Conservation (phyloP, 768 basidiomycete species). For the Lactarius indigo region DNA sequence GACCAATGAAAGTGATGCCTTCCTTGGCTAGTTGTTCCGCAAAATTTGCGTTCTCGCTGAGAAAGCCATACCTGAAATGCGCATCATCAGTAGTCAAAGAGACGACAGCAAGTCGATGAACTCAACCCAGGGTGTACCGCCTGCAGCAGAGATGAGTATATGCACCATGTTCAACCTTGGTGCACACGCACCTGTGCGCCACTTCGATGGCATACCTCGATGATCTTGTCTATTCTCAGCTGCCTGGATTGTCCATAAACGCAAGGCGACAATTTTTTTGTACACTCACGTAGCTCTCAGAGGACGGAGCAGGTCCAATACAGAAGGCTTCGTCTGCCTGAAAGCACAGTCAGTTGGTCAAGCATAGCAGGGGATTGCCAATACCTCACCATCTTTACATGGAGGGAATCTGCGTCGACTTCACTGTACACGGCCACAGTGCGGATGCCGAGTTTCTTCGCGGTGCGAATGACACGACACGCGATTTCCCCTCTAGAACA, state of each 20-base stretch:
- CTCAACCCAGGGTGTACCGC: constrained; percentile 88
- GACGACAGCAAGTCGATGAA: no score
- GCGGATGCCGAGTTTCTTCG: constrained; percentile 81
- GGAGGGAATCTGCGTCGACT: constrained; percentile 74
- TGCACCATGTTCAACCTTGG: not conserved
- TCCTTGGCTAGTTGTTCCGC: constrained; percentile 68
- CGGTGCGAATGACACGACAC: constrained; percentile 90
- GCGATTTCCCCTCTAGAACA: constrained; percentile 84
- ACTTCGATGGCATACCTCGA: constrained; percentile 74
- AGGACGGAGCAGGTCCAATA: constrained; percentile 87
- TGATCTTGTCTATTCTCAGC: constrained; percentile 85
- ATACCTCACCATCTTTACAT: constrained; percentile 67
- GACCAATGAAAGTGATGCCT: constrained; percentile 88
- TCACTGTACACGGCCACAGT: constrained; percentile 93
- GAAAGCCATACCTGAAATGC: constrained; percentile 68
- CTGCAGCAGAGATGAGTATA: constrained; percentile 35
- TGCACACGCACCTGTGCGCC: constrained; percentile 70
- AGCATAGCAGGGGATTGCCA: not conserved
- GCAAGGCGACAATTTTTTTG: not conserved
- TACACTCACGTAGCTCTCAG: constrained; percentile 79
- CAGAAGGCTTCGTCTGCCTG: constrained; percentile 57
- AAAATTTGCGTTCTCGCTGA: constrained; percentile 89
- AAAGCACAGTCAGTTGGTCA: constrained; percentile 6
- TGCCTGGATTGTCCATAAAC: constrained; percentile 31
- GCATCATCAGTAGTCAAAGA: not conserved